Evolutionary conservation across 1,284 basidiomycete species (phyloP).

Genomic region (Trichosporon asahii): DNA sequence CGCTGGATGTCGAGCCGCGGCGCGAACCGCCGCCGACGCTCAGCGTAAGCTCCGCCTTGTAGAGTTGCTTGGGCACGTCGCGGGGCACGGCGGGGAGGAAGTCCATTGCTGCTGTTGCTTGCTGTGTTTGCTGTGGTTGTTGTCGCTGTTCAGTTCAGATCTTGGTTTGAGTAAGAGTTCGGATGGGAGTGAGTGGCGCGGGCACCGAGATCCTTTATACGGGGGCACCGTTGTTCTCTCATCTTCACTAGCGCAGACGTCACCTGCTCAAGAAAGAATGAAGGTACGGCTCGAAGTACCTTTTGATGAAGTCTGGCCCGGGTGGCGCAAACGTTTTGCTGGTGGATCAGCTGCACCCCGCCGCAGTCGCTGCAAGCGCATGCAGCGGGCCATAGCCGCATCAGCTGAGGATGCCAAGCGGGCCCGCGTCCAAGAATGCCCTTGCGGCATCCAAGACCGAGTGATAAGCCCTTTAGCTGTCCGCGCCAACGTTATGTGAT

Average conservation of each 20-base stretch:
- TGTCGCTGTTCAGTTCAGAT: not conserved
- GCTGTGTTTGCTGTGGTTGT: not conserved
- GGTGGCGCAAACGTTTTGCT: not conserved
- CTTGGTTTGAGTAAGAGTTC: not conserved
- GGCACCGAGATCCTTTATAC: not conserved
- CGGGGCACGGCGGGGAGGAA: slow-evolving; percentile 28
- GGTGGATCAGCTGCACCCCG: not conserved
- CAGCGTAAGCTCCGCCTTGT: slow-evolving; percentile 27
- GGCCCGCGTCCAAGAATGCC: not conserved
- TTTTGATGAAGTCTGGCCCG: not conserved
- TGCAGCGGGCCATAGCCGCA: not conserved
- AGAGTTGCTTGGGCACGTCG: slow-evolving; percentile 36
- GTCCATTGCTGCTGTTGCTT: slow-evolving; percentile 32
- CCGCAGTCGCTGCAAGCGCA: not conserved
- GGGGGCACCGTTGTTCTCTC: not conserved
- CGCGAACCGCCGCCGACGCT: slow-evolving; percentile 29
- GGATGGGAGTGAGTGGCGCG: not conserved
- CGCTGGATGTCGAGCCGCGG: slow-evolving; percentile 32
- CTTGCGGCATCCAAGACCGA: not conserved
- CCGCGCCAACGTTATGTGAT: not conserved
- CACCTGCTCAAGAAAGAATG: not conserved
- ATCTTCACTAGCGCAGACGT: not conserved
- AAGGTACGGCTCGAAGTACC: not conserved
- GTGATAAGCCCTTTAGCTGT: not conserved
- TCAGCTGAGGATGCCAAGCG: not conserved